Conservation (phyloP, 371 early-diverging fungal genomes). For the Choanephora cucurbitarum region DNA sequence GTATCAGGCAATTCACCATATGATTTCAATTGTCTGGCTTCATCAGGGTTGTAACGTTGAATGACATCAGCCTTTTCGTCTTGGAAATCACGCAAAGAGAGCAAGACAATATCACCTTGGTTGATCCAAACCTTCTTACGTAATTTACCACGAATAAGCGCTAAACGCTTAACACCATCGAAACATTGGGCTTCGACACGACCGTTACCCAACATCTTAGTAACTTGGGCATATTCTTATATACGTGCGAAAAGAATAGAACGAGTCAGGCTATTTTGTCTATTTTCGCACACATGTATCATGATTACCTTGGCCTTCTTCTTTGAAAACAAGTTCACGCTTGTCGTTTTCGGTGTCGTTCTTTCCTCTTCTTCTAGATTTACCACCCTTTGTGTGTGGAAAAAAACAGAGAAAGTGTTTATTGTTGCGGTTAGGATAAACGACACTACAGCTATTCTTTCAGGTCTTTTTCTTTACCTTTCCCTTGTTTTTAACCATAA, state of each 20-base stretch:
- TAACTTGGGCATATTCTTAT: slow-evolving; percentile 93
- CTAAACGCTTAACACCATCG: slow-evolving; percentile 92
- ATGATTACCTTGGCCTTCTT: slow-evolving; percentile 93
- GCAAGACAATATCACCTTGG: slow-evolving; percentile 94
- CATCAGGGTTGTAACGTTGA: slow-evolving; percentile 96
- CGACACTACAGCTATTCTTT: no score
- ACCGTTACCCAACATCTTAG: slow-evolving; percentile 97
- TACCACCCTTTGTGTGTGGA: slow-evolving; percentile 78
- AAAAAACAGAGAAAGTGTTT: not conserved
- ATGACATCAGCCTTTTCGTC: slow-evolving; percentile 98
- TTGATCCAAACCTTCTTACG: slow-evolving; percentile 98
- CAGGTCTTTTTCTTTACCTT: slow-evolving; percentile 19
- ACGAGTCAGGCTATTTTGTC: no score
- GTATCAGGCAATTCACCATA: slow-evolving; percentile 98
- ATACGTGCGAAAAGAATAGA: not conserved
- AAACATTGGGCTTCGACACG: slow-evolving; percentile 94
- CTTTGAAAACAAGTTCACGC: slow-evolving; percentile 93
- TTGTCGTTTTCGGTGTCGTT: slow-evolving; percentile 94
- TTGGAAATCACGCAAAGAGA: slow-evolving; percentile 96
- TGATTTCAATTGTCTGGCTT: slow-evolving; percentile 95
- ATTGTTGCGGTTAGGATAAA: not conserved
- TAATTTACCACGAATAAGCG: slow-evolving; percentile 98
- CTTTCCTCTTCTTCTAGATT: slow-evolving; percentile 96
- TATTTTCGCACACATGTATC: no score
- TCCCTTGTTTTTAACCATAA: slow-evolving; percentile 37